These are phyloP conservation scores for Neofusicoccum kwambonambiense DNA, from an alignment of 2,329 filamentous ascomycete genomes.

Conservation along the genomic window DNA sequence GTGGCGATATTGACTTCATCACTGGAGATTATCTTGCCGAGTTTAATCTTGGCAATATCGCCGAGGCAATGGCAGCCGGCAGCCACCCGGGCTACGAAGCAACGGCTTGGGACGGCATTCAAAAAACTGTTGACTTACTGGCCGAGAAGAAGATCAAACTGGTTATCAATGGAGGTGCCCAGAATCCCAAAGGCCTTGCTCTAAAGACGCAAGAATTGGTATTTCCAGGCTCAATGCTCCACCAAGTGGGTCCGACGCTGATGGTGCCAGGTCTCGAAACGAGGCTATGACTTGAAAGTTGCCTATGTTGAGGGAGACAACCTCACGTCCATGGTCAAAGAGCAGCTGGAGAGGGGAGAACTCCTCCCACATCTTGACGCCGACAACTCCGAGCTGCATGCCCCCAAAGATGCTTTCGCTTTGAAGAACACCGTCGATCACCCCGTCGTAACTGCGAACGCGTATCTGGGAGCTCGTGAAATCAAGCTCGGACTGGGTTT, in stretches of 20 bases:
- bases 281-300: constrained; percentile 37
- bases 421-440: constrained; percentile 33
- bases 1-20: constrained; percentile 40
- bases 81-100: constrained; percentile 46
- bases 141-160: constrained; percentile 53
- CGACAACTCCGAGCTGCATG: constrained; percentile 37
- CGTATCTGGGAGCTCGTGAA: constrained; percentile 51
- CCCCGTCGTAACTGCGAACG: constrained; percentile 37
- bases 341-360: constrained; percentile 33
- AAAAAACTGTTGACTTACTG: constrained; percentile 47
- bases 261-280: background rate
- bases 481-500: constrained; percentile 32
- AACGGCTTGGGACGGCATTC: constrained; percentile 51
- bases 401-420: constrained; percentile 38
- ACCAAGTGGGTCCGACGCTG: background rate
- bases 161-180: constrained; percentile 56
- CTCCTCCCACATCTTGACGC: constrained; percentile 45
- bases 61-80: constrained; percentile 40
- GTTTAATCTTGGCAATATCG: constrained; percentile 47
- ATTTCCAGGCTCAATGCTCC: background rate
- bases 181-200: constrained; percentile 57
- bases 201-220: constrained; percentile 38
- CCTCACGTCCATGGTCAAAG: constrained; percentile 34
- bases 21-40: constrained; percentile 45
- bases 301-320: constrained; percentile 50